These are phyloP conservation scores for Arabis alpina DNA, from an alignment of 345 rosid species.

Conservation along the genomic window DNA sequence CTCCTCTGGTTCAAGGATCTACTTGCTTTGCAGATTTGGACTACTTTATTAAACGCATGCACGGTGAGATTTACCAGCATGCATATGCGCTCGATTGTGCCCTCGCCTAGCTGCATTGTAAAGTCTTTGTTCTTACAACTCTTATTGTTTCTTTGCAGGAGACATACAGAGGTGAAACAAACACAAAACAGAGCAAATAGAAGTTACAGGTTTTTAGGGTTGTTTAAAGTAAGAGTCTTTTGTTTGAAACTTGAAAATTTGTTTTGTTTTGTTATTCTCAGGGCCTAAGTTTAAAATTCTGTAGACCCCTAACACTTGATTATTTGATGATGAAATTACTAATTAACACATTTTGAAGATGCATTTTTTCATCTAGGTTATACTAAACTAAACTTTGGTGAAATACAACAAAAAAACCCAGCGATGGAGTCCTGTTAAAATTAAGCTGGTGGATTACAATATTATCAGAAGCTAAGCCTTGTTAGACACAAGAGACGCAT, in stretches of 20 bases:
- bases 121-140: conserved; percentile 4
- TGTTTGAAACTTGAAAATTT: background rate
- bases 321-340: conserved; percentile 3
- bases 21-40: conserved; percentile 80
- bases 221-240: background rate
- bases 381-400: no score
- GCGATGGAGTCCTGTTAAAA: no score
- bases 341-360: background rate
- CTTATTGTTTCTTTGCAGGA: conserved; percentile 27
- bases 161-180: conserved; percentile 18
- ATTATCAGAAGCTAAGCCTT: no score
- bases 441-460: no score
- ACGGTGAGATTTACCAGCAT: conserved; percentile 51
- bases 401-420: no score
- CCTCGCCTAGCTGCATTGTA: background rate
- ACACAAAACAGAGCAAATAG: background rate
- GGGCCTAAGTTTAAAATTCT: background rate
- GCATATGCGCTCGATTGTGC: background rate
- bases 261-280: background rate
- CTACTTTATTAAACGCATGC: conserved; percentile 78
- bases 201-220: background rate
- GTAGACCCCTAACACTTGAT: background rate
- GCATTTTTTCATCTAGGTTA: no score
- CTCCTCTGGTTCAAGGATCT: conserved; percentile 71
- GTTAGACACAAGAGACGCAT: no score